These are phyloP conservation scores for Rhynchospora tenuis DNA, from an alignment of 176 grass and related monocot genomes.

Conservation along the genomic window DNA sequence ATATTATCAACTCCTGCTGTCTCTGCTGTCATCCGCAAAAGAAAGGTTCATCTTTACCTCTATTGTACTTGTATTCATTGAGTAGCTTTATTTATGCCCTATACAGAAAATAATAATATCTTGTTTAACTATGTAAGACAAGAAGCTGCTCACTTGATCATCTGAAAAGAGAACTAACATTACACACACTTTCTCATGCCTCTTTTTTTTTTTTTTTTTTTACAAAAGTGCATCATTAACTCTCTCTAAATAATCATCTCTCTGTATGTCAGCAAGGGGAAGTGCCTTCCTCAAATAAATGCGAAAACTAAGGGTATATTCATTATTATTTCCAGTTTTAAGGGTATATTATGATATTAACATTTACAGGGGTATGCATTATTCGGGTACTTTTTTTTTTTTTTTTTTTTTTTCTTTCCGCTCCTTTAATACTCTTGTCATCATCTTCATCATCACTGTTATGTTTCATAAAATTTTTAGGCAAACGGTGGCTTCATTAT, in stretches of 20 bases:
- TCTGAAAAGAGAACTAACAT: neutral
- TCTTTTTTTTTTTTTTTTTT: neutral
- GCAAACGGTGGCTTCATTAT: slow-evolving; percentile 91
- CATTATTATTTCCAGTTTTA: neutral
- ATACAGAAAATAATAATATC: neutral
- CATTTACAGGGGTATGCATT: slow-evolving; percentile 14
- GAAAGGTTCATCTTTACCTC: slow-evolving; percentile 37
- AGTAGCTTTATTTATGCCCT: neutral
- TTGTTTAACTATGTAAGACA: neutral
- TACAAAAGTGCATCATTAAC: neutral
- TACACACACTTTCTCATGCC: neutral
- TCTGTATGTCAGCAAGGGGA: neutral
- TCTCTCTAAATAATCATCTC: neutral
- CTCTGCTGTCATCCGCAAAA: slow-evolving; percentile 84
- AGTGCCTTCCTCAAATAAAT: neutral
- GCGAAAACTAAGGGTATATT: neutral
- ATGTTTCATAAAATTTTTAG: slow-evolving; percentile 23
- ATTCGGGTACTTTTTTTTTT: neutral
- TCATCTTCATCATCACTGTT: neutral
- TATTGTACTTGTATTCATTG: neutral
- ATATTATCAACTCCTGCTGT: slow-evolving; percentile 84
- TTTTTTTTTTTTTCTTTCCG: too few relatives aligned
- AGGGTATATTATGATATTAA: neutral
- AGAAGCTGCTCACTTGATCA: neutral
- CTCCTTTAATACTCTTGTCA: neutral